Evolutionary conservation across 2,329 filamentous ascomycete species (phyloP).

Genomic region (Teratosphaeria gauchensis): DNA sequence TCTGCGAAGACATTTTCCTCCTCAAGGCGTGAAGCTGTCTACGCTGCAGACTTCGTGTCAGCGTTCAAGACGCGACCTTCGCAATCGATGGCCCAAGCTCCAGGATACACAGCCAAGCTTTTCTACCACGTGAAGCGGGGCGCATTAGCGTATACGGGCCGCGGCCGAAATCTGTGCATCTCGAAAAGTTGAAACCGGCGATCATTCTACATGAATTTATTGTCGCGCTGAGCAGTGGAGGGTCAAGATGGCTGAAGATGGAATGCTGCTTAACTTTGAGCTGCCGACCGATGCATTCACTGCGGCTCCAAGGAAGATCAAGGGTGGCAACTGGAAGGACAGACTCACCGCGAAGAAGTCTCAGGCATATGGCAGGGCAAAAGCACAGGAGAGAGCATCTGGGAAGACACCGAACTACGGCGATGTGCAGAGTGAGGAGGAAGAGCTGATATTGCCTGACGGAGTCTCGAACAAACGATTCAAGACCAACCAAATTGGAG

Average conservation of each 20-base stretch:
- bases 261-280: conserved; percentile 88
- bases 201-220: not conserved
- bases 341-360: conserved; percentile 69
- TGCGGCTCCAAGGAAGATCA: conserved; percentile 59
- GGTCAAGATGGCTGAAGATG: conserved; percentile 74
- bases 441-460: conserved; percentile 10
- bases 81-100: not conserved
- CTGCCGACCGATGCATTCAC: conserved; percentile 55
- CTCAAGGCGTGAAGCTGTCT: not conserved
- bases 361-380: conserved; percentile 44
- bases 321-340: conserved; percentile 89
- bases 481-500: conserved; percentile 8
- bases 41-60: not conserved
- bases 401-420: conserved; percentile 10
- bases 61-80: not conserved
- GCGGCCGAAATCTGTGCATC: not conserved
- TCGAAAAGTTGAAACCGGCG: not conserved
- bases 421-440: conserved; percentile 11
- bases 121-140: not conserved
- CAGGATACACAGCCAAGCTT: not conserved
- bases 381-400: conserved; percentile 18
- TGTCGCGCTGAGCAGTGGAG: not conserved
- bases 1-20: not conserved
- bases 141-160: not conserved
- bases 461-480: conserved; percentile 10